Conservation (phyloP, 2,329 filamentous ascomycete species). For the Diplocarpon mali region DNA sequence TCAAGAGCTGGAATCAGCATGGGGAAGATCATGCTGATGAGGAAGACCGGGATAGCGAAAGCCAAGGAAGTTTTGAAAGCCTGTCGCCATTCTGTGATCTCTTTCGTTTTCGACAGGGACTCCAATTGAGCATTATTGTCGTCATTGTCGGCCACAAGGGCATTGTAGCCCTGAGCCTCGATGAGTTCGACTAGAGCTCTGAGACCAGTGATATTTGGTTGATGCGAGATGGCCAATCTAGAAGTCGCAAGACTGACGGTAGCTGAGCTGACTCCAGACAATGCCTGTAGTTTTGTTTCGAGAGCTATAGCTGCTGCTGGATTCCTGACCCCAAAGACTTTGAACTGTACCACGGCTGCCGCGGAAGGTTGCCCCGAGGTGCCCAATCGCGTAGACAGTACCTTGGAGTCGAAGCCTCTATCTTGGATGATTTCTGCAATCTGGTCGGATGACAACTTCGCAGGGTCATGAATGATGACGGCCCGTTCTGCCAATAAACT, state of each 20-base stretch:
- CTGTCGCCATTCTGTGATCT: slow-evolving; percentile 84
- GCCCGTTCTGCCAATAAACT: slow-evolving; percentile 87
- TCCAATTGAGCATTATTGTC: slow-evolving; percentile 96
- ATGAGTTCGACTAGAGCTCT: slow-evolving; percentile 72
- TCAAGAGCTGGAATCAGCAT: slow-evolving; percentile 72
- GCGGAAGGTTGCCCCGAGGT: slow-evolving; percentile 41
- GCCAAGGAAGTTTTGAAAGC: slow-evolving; percentile 67
- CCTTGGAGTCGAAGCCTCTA: slow-evolving; percentile 71
- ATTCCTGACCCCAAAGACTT: slow-evolving; percentile 69
- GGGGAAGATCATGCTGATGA: slow-evolving; percentile 87
- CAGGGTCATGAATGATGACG: slow-evolving; percentile 71
- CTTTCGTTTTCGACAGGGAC: slow-evolving; percentile 88
- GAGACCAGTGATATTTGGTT: slow-evolving; percentile 62
- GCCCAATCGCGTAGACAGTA: slow-evolving; percentile 66
- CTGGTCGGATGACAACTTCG: slow-evolving; percentile 58
- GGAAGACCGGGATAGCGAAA: slow-evolving; percentile 83
- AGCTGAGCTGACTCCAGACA: slow-evolving; percentile 64
- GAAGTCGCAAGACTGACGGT: slow-evolving; percentile 63
- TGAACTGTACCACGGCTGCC: slow-evolving; percentile 61
- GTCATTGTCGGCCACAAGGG: slow-evolving; percentile 78
- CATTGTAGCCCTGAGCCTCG: slow-evolving; percentile 77
- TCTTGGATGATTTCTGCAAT: slow-evolving; percentile 82
- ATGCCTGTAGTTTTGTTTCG: slow-evolving; percentile 52
- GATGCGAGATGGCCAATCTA: slow-evolving; percentile 62
- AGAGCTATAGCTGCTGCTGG: slow-evolving; percentile 60